Evolutionary conservation across 345 rosid genomes (phyloP), one percentile per base, ranked within the genome.

Genomic region (Draba incana): DNA sequence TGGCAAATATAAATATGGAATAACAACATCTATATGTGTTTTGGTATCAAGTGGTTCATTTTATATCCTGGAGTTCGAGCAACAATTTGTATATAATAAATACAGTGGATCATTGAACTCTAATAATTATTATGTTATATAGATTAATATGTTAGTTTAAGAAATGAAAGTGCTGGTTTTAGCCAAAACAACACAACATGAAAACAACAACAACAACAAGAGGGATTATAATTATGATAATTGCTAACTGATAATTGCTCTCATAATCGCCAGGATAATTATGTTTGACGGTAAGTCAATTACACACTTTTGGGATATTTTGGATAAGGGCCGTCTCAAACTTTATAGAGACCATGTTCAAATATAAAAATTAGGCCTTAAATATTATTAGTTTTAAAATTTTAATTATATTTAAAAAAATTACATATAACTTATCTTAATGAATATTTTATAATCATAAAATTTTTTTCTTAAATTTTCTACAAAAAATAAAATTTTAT

Each of bases 21-120:
- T 20, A 20, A 41, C 31, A 43, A 24, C 14, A 10, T 2, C 20
- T 25, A 14, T 72, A 38, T 56, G 20, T 47, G 20, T 20, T 20
- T 56, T 55, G 57, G 49, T 71, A 16, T 56, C 70, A 55, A 72
- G 44, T 64, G 69, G 76, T 64, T 13, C 10, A 33, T 42, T 47
- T 11, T 20, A 62, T 46, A 62, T 33, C 12, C 1, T 4, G 38
- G 5, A 24, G 3, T 45, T n/a, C 15, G 52, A 61, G 42, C 5
- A 61, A 10, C 16, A 62, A 62, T 10, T 31, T 33, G 43, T 16
- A 62, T 47, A 42, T 58, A 41, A 58, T 41, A 59, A 2, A 42
- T 14, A 10, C 6, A 38, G 59, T 39, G 59, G 48, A 64, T 25
- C n/a, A 50, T 64, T 23, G 37, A 24, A 9, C 31, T 33, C 42